Conservation (phyloP, 306 rosid species). For the Chamaecrista fasciculata region DNA sequence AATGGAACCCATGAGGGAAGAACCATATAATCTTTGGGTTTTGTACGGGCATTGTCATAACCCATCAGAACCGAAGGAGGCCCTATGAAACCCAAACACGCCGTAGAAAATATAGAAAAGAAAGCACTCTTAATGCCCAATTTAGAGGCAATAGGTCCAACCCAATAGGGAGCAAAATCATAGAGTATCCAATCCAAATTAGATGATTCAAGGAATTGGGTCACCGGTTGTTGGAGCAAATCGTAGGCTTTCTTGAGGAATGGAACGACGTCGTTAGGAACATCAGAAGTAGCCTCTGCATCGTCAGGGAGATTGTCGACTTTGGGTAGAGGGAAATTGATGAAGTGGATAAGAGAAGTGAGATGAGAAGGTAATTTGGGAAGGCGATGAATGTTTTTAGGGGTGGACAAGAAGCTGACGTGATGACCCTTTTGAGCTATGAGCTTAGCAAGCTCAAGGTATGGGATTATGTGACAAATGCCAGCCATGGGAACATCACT, state of each 20-base stretch:
- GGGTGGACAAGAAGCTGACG: no score
- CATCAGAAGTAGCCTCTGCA: constrained; percentile 39
- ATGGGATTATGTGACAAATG: no score
- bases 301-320: constrained; percentile 18
- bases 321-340: constrained; percentile 32
- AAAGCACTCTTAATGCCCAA: neutral
- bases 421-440: no score
- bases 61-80: neutral
- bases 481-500: no score
- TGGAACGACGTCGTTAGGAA: constrained; percentile 20
- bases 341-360: constrained; percentile 17
- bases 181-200: neutral
- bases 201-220: constrained; percentile 15
- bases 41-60: neutral
- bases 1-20: constrained; percentile 29
- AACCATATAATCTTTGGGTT: constrained; percentile 19
- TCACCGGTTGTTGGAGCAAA: no score
- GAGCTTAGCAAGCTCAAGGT: no score
- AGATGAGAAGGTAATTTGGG: constrained; percentile 28
- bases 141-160: no score
- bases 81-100: neutral
- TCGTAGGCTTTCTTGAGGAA: constrained; percentile 28
- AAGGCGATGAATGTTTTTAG: constrained; percentile 44
- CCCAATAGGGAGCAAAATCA: no score
- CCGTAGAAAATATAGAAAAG: constrained; percentile 16